Evolutionary conservation across 371 early-diverging fungal genomes (phyloP), one percentile per base, ranked within the genome.

Genomic region (Mortierella sp.): DNA sequence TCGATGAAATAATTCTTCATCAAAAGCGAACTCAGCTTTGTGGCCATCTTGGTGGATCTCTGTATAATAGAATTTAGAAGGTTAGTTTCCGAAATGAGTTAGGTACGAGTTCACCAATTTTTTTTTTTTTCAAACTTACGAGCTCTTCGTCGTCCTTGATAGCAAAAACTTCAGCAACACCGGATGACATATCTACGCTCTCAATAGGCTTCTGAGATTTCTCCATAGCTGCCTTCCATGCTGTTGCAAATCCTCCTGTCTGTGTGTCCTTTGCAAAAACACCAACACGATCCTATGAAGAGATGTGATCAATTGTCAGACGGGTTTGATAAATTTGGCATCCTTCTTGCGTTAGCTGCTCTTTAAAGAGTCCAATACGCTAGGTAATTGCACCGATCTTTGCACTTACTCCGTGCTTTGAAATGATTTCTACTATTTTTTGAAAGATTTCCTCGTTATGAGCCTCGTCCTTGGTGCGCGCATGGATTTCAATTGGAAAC

Each of bases 91-190:
- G 8, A 39, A 47, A 6, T 28, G 45, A 32, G 10, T 40, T 35
- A 47, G 51, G 11, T 3, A 18, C 10, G 8, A 20, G 47, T 24
- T 35, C 35, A 35, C 28, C 37, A 12, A 40, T 6, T 18, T 24
- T 12, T 3, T 28, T 32, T 18, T 39, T 64, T 35, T 12, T 14
- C 11, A 9, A 22, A 76, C 86, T 68, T 89, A 94, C 94, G 70
- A 96, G 79, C 83, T 97, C 97, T 57, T 93, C 93, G 18, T 93
- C 93, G 74, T 99, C 99, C 79, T 98, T 99, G 62, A 91, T 89
- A 18, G 96, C 94, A 71, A 98, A 87, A 26, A 92, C 86, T 5
- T 87, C 76, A 0, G 95, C 90, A n/a, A 97, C 73, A 4, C 93
- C 95, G 4, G 85, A 66, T 1, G 94, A 86, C 28, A 96, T 86